Percentiles rank a stretch among this genome's conserved stretches.
These are phyloP conservation scores for Obba rivulosa DNA, from an alignment of 768 basidiomycete species.

Conservation along the genomic window DNA sequence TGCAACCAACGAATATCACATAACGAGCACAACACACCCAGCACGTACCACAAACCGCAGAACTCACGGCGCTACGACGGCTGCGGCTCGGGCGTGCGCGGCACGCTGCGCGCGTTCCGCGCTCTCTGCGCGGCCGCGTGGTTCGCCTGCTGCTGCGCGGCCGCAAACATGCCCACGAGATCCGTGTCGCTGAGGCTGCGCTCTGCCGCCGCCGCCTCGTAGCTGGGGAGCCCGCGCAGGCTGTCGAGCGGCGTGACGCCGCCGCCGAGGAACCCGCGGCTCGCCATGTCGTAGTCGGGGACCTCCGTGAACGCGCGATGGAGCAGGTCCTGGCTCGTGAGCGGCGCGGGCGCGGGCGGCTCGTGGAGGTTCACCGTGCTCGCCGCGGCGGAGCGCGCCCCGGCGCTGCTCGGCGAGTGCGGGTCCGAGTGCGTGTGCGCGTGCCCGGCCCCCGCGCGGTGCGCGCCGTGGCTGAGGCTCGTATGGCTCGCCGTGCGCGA, in stretches of 20 bases:
- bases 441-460: constrained; percentile 1
- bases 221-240: constrained; percentile 76
- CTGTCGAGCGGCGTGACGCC: constrained; percentile 83
- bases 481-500: constrained; percentile 30
- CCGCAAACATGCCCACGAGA: constrained; percentile 18
- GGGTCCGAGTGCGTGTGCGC: constrained; percentile 7
- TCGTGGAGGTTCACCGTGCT: constrained; percentile 6
- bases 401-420: constrained; percentile 9
- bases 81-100: neutral
- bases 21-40: neutral
- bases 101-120: neutral
- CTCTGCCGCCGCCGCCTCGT: constrained; percentile 54
- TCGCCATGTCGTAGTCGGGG: constrained; percentile 81
- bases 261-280: constrained; percentile 80
- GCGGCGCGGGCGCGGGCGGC: constrained; percentile 15
- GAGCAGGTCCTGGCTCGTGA: constrained; percentile 34
- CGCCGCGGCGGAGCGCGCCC: constrained; percentile 7
- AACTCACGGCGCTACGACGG: neutral
- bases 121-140: neutral
- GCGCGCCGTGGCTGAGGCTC: constrained; percentile 20
- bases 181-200: constrained; percentile 20
- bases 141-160: constrained; percentile 2
- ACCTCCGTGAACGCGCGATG: constrained; percentile 70
- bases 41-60: neutral
- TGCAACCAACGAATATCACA: neutral